Evolutionary conservation across 352 stramenopile species (phyloP).

Genomic region (Globisporangium ultimum): DNA sequence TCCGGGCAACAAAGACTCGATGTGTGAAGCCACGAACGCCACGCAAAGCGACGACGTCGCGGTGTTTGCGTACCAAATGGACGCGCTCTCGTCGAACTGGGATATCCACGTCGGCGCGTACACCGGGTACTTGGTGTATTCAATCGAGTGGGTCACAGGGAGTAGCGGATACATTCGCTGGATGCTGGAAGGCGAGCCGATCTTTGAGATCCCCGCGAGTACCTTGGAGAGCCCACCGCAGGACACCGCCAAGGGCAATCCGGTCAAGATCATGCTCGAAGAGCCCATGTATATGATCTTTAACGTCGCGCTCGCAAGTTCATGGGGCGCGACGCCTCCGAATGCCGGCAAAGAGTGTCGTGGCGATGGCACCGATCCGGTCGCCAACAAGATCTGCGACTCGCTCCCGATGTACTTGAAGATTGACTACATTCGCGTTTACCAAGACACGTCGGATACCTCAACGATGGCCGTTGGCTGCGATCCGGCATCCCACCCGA

Average conservation of each 20-base stretch:
- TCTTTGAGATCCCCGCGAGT: conserved; percentile 82
- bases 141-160: conserved; percentile 68
- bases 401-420: conserved; percentile 53
- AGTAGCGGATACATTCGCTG: conserved; percentile 55
- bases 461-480: conserved; percentile 22
- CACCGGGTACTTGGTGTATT: conserved; percentile 69
- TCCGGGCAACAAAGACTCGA: conserved; percentile 36
- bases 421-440: conserved; percentile 86
- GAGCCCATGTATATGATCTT: conserved; percentile 56
- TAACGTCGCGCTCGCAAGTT: conserved; percentile 41
- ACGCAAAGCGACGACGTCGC: conserved; percentile 23
- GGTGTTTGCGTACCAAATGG: conserved; percentile 82
- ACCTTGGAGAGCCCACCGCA: conserved; percentile 43
- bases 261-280: conserved; percentile 48
- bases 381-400: conserved; percentile 37
- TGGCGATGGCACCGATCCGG: conserved; percentile 19
- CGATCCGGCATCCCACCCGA: conserved; percentile 31
- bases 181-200: conserved; percentile 73
- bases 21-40: conserved; percentile 19
- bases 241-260: conserved; percentile 42
- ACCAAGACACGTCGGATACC: conserved; percentile 42
- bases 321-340: conserved; percentile 31
- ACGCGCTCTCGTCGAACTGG: conserved; percentile 78
- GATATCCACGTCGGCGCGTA: conserved; percentile 58
- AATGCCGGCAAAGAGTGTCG: conserved; percentile 31